Conservation (phyloP, 148 eudicot genomes). For the Fagopyrum homotropicum region DNA sequence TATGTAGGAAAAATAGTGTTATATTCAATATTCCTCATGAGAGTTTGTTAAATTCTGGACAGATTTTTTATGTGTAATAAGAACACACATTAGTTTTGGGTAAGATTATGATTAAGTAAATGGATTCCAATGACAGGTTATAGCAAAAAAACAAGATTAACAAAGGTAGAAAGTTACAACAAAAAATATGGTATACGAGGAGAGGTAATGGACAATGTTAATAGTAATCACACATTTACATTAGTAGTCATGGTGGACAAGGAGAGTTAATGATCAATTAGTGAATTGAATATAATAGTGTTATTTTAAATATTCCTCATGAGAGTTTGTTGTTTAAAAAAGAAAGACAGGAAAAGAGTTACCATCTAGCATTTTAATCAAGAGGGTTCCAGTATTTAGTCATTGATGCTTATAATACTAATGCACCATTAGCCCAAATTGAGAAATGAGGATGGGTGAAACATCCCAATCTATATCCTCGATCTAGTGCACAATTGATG, state of each 20-base stretch:
- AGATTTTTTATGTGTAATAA: constrained; percentile 71
- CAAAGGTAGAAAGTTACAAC: constrained; percentile 17
- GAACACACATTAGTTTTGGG: background rate
- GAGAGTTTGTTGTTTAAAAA: too few relatives aligned
- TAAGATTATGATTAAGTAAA: background rate
- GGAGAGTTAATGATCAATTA: too few relatives aligned
- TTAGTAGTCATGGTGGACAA: too few relatives aligned
- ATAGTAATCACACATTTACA: too few relatives aligned
- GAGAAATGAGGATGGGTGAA: background rate
- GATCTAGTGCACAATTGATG: constrained; percentile 47
- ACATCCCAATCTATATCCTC: background rate
- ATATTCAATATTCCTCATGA: constrained; percentile 97
- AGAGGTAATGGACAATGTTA: too few relatives aligned
- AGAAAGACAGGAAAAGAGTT: too few relatives aligned
- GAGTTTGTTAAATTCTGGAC: constrained; percentile 86
- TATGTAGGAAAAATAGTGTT: constrained; percentile 95
- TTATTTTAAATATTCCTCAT: too few relatives aligned
- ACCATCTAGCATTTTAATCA: background rate
- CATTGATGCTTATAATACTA: too few relatives aligned
- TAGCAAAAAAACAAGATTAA: background rate
- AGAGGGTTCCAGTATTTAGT: background rate
- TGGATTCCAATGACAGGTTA: background rate
- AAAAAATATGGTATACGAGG: too few relatives aligned
- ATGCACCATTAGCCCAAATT: background rate
- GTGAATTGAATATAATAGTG: too few relatives aligned